These are phyloP conservation scores for Russula ochroleuca DNA, from an alignment of 768 basidiomycete genomes.

Conservation along the genomic window DNA sequence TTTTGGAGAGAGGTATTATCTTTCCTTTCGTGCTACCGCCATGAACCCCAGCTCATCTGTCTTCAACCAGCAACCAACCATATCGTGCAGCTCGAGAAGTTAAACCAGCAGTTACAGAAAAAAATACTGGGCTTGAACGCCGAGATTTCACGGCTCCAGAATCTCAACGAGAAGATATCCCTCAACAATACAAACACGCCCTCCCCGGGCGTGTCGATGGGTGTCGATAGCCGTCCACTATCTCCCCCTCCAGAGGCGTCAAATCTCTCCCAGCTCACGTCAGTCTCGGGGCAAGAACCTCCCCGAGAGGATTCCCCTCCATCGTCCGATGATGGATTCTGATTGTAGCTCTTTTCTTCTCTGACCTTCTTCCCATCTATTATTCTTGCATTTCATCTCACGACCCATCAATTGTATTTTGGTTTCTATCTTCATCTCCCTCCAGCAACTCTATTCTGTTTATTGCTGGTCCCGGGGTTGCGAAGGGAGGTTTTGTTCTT, in stretches of 20 bases:
- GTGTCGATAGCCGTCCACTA: constrained; percentile 48
- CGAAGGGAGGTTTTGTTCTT: constrained; percentile 23
- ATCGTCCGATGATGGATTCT: constrained; percentile 36
- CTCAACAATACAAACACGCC: constrained; percentile 54
- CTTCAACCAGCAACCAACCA: constrained; percentile 63
- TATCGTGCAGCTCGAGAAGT: constrained; percentile 66
- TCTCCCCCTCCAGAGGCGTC: constrained; percentile 61
- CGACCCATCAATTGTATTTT: constrained; percentile 31
- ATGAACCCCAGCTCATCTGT: constrained; percentile 14
- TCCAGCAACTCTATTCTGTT: constrained; percentile 15
- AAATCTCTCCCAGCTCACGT: constrained; percentile 45
- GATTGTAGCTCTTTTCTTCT: constrained; percentile 28
- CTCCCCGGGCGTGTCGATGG: constrained; percentile 46
- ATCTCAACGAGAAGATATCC: constrained; percentile 80
- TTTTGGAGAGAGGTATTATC: constrained; percentile 73
- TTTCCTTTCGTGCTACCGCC: constrained; percentile 21
- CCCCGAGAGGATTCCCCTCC: constrained; percentile 59
- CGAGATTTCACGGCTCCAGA: constrained; percentile 66
- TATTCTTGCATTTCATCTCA: constrained; percentile 28
- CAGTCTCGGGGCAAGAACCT: constrained; percentile 56
- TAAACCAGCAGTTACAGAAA: constrained; percentile 65
- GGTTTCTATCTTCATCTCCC: constrained; percentile 38
- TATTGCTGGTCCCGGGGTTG: constrained; percentile 19
- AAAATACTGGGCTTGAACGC: constrained; percentile 62
- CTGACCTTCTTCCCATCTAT: constrained; percentile 26